Evolutionary conservation across 2,329 filamentous ascomycete species (phyloP), one percentile per base, ranked within the genome.

Genomic region (Aspergillus pseudotamarii): DNA sequence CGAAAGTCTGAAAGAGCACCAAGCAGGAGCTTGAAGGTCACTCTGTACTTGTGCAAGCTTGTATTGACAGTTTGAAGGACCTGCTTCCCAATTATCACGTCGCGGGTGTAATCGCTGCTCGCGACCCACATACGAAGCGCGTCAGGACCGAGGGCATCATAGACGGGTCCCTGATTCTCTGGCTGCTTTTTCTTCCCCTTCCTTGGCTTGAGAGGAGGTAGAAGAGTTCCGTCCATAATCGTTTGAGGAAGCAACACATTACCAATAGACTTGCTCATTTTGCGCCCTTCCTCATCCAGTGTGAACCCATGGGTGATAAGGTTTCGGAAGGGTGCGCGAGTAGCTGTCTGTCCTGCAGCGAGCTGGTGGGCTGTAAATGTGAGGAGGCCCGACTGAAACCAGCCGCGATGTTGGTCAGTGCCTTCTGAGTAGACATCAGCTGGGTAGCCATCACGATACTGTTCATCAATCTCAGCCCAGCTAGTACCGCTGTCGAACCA

Each of bases 401-500:
- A 99, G 34, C 95, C 95, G 45, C 95, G 90, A 78, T 99, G 95
- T 76, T 99, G 95, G 76, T 99, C 95, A 4, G 91, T 92, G 36
- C 95, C 95, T 80, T 99, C 95, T 3, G 98, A 85, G 74, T 96
- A 98, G 28, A 98, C 86, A 75, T 99, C 93, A 0, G 93, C 93
- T 28, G 74, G 77, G 45, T 70, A 73, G 28, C 69, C 73, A 14
- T 72, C 69, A 26, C 63, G 67, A 51, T 72, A 71, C 30, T 77
- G 76, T 3, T 68, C 65, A 61, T 76, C 73, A 41, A 86, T 79
- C 41, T 81, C 80, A 2, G 86, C 91, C 95, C 95, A 99, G 73
- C 93, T 97, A 57, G 91, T 97, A 6, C 95, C 95, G 68, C 95
- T 98, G 76, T 99, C 95, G 71, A 99, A 99, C 95, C 95, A 99